Conservation (phyloP, 2,329 filamentous ascomycete species). For the Tolypocladium guangdongense region DNA sequence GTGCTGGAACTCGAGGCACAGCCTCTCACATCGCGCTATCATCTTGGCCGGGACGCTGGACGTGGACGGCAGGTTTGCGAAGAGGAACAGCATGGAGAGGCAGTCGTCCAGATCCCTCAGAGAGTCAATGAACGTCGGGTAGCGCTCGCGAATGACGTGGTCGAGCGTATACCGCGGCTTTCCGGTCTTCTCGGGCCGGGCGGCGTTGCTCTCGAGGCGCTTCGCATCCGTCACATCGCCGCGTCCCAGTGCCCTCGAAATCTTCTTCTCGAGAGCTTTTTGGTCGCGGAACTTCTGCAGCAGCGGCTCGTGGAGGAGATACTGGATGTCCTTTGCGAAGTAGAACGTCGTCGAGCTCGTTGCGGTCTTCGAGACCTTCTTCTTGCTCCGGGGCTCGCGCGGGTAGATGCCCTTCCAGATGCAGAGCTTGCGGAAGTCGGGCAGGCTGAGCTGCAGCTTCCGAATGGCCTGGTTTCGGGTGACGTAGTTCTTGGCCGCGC, state of each 20-base stretch:
- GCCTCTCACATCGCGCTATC: slow-evolving; percentile 84
- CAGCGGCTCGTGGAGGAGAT: slow-evolving; percentile 91
- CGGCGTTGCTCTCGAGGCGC: slow-evolving; percentile 76
- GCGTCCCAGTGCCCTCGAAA: slow-evolving; percentile 79
- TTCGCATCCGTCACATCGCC: slow-evolving; percentile 85
- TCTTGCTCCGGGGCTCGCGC: slow-evolving; percentile 90
- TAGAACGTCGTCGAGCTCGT: slow-evolving; percentile 89
- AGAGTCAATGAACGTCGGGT: slow-evolving; percentile 92
- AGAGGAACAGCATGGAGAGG: slow-evolving; percentile 91
- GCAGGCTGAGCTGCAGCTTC: slow-evolving; percentile 93
- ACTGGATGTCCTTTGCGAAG: slow-evolving; percentile 92
- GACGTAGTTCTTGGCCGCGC: slow-evolving; percentile 96
- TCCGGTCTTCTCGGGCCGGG: slow-evolving; percentile 79
- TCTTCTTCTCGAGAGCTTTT: slow-evolving; percentile 96
- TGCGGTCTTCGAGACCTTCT: slow-evolving; percentile 87
- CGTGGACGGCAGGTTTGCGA: slow-evolving; percentile 90
- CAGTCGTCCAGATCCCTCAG: slow-evolving; percentile 93
- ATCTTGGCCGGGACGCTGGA: slow-evolving; percentile 87
- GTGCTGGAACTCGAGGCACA: slow-evolving; percentile 94
- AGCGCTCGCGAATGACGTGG: slow-evolving; percentile 95
- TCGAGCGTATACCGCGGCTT: slow-evolving; percentile 86
- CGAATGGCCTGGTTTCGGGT: slow-evolving; percentile 93
- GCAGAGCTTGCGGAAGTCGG: slow-evolving; percentile 94
- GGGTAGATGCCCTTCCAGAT: slow-evolving; percentile 99
- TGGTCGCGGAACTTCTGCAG: slow-evolving; percentile 93